Evolutionary conservation across 805 yeast genomes (phyloP).

Genomic region (Debaryomyces prosopidis): DNA sequence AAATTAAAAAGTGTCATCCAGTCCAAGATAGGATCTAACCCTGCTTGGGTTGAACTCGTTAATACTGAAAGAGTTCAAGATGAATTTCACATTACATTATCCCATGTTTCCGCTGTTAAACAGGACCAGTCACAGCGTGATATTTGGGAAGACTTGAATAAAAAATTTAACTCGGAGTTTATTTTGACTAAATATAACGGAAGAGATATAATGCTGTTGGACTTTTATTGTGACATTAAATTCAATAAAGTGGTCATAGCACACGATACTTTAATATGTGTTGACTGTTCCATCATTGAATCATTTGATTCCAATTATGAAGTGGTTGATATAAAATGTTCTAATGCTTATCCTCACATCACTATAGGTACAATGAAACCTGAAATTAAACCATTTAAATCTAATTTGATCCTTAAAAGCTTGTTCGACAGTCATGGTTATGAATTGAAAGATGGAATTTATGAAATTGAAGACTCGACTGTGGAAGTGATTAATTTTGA

Average conservation of each 20-base stretch:
- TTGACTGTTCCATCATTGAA: conserved; percentile 43
- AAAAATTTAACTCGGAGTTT: not conserved
- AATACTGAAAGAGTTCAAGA: conserved; percentile 43
- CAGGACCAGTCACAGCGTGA: conserved; percentile 14
- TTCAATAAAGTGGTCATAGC: conserved; percentile 52
- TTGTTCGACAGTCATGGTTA: conserved; percentile 1
- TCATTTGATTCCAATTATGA: not conserved
- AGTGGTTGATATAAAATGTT: conserved; percentile 7
- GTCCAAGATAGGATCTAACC: conserved; percentile 3
- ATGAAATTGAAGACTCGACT: conserved; percentile 3
- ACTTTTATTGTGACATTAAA: conserved; percentile 36
- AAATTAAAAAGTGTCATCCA: conserved; percentile 4
- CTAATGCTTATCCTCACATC: conserved; percentile 50
- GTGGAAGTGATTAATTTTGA: conserved; percentile 10
- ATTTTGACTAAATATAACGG: conserved; percentile 12
- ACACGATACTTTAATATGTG: conserved; percentile 48
- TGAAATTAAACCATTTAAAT: conserved; percentile 49
- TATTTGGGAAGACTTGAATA: conserved; percentile 17
- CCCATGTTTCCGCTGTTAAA: conserved; percentile 38
- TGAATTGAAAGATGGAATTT: conserved; percentile 7
- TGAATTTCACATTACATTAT: conserved; percentile 67
- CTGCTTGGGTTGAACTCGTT: conserved; percentile 25
- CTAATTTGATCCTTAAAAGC: conserved; percentile 37
- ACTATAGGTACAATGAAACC: conserved; percentile 64
- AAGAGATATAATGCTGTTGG: conserved; percentile 10